A percentile compares a stretch with the other conserved stretches of the same genome.
phyloP scores from a whole-genome alignment of 1,284 basidiomycete genomes.

The Malassezia yamatoensis region DNA sequence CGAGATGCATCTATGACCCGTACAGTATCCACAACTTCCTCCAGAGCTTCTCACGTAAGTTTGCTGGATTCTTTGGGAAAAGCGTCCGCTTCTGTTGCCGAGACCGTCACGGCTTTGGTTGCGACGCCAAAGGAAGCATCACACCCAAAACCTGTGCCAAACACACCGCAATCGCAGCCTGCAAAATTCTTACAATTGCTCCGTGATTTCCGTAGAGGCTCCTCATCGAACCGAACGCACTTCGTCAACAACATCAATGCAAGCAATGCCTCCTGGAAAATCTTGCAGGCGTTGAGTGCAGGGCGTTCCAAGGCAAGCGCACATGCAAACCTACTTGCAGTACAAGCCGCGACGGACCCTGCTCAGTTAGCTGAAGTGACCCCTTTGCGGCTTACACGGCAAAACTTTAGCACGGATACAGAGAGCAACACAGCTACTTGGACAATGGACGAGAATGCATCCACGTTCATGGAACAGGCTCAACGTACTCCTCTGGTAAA shows the following conservation, averaged over 20 bases:
- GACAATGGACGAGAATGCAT: slow-evolving; percentile 13
- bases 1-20: too few species aligned
- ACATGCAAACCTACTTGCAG: neutral
- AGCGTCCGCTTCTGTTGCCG: slow-evolving; percentile 8
- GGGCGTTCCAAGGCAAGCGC: neutral
- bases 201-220: too few species aligned
- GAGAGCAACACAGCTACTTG: neutral
- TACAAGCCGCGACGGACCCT: neutral
- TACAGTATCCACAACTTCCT: too few species aligned
- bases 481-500: slow-evolving; percentile 30
- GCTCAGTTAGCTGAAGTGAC: slow-evolving; percentile 31
- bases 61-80: slow-evolving; percentile 13
- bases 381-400: slow-evolving; percentile 11
- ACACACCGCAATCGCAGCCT: too few species aligned
- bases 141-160: too few species aligned
- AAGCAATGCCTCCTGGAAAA: neutral
- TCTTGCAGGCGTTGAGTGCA: neutral
- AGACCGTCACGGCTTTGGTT: slow-evolving; percentile 10
- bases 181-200: too few species aligned
- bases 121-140: neutral
- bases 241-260: neutral
- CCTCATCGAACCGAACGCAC: too few species aligned
- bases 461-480: too few species aligned
- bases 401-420: neutral
- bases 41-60: neutral